Conservation (phyloP, 192 early-diverging fungal species). For the Podila horticola region DNA sequence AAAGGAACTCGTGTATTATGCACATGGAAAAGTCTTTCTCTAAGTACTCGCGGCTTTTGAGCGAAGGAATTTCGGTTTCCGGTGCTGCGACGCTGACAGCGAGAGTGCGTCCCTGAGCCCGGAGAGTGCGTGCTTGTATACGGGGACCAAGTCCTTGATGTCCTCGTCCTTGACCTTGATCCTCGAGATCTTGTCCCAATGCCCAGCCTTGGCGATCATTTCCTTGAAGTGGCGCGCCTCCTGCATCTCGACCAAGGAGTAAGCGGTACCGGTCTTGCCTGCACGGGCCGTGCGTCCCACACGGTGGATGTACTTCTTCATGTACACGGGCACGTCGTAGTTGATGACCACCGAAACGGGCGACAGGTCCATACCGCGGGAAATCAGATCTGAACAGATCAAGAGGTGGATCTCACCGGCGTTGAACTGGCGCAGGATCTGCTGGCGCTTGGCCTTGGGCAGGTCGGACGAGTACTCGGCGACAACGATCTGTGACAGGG, state of each 20-base stretch:
- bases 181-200: conserved; percentile 63
- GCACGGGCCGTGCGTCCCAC: conserved; percentile 93
- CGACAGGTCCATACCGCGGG: conserved; percentile 91
- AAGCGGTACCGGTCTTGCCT: conserved; percentile 82
- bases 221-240: conserved; percentile 78
- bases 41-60: background rate
- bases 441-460: conserved; percentile 65
- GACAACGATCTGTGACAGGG: conserved; percentile 42
- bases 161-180: conserved; percentile 61
- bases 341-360: conserved; percentile 83
- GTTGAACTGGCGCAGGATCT: conserved; percentile 73
- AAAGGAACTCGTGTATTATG: too few relatives aligned
- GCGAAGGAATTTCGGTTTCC: background rate
- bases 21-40: background rate
- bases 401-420: conserved; percentile 75
- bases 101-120: conserved; percentile 39
- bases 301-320: conserved; percentile 92
- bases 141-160: conserved; percentile 43
- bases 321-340: conserved; percentile 86
- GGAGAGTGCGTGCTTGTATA: conserved; percentile 50
- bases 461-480: conserved; percentile 85
- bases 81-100: conserved; percentile 3
- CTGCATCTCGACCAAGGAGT: conserved; percentile 75
- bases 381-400: conserved; percentile 87
- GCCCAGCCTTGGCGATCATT: conserved; percentile 73